phyloP scores from a whole-genome alignment of 73 alveolate genomes.

The Tetrahymena malaccensis region DNA sequence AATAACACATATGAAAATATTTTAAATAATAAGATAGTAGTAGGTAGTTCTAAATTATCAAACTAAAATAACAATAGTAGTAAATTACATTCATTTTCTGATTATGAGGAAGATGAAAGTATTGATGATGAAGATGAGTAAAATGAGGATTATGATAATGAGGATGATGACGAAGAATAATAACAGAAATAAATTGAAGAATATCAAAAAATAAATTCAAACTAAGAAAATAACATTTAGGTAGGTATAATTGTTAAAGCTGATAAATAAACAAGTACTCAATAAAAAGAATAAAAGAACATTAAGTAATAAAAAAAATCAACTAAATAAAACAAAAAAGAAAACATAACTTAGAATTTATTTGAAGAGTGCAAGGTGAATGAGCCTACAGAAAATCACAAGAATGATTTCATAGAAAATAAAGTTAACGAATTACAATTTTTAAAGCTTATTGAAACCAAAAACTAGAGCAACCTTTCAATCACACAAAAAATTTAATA shows the following conservation, averaged over 20 bases:
- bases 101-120: not conserved
- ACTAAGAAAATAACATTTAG: not conserved
- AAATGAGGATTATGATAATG: not conserved
- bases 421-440: not conserved
- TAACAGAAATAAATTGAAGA: not conserved
- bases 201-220: not conserved
- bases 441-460: not conserved
- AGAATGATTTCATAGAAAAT: not conserved
- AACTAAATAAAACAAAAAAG: not conserved
- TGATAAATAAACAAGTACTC: not conserved
- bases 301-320: not conserved
- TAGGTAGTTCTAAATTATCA: not conserved
- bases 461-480: not conserved
- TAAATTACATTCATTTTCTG: not conserved
- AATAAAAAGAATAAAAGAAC: not conserved
- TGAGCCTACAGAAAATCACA: not conserved
- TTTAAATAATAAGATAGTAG: not conserved
- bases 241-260: no score
- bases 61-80: not conserved
- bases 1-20: not conserved
- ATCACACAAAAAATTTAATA: not conserved
- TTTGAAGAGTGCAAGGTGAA: not conserved
- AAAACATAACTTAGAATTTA: not conserved
- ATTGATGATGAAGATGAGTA: not conserved
- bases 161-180: not conserved